Percentiles rank a stretch among this genome's conserved stretches.
phyloP scores from a whole-genome alignment of 2,329 filamentous ascomycete species.

The Pseudogymnoascus sp. region DNA sequence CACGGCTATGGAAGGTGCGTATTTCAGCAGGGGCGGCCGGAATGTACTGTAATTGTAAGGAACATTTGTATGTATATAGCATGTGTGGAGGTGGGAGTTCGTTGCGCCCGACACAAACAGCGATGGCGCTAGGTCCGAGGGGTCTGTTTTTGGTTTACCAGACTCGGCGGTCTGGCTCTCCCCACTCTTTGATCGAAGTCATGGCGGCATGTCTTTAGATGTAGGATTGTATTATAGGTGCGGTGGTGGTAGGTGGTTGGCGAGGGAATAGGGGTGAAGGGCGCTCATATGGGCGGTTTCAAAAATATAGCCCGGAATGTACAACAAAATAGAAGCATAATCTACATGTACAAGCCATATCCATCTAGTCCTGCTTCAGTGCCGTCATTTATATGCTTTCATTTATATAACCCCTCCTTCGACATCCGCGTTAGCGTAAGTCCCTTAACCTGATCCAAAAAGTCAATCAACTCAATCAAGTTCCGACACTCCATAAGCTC shows the following conservation, averaged over 20 bases:
- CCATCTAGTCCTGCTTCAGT: background rate
- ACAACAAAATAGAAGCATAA: constrained; percentile 8
- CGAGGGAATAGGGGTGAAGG: background rate
- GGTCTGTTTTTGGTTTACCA: constrained; percentile 1
- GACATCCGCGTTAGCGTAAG: constrained; percentile 11
- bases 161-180: background rate
- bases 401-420: background rate
- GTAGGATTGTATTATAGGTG: constrained; percentile 8
- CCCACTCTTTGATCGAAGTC: constrained; percentile 5
- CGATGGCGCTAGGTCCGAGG: background rate
- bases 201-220: constrained; percentile 6
- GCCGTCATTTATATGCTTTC: background rate
- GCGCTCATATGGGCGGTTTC: background rate
- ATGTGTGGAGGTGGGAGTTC: constrained; percentile 4
- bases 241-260: background rate
- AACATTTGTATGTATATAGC: constrained; percentile 7
- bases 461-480: constrained; percentile 54
- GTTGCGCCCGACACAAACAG: background rate
- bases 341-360: background rate
- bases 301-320: constrained; percentile 2
- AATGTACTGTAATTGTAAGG: constrained; percentile 9
- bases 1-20: background rate
- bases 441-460: constrained; percentile 45
- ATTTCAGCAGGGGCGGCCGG: background rate
- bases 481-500: constrained; percentile 42